A percentile compares a stretch with the other conserved stretches of the same genome.
Evolutionary conservation across 306 rosid genomes (phyloP).

Genomic region (Cicer pinnatifidum): DNA sequence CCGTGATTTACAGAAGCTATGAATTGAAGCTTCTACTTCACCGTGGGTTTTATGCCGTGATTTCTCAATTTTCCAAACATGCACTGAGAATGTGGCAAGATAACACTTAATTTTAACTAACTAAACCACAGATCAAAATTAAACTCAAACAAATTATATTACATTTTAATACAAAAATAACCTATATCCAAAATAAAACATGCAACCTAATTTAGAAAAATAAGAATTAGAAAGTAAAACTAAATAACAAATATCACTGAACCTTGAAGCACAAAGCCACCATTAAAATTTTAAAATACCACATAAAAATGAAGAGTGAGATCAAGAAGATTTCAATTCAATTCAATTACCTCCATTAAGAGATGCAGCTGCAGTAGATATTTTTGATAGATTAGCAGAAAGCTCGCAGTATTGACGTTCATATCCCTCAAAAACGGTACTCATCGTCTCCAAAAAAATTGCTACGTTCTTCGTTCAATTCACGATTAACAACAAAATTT

Average conservation of each 20-base stretch:
- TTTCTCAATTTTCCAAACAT: too few relatives aligned
- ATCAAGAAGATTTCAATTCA: neutral
- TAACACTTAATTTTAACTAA: neutral
- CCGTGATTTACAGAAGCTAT: too few relatives aligned
- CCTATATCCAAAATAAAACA: neutral
- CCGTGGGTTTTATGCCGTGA: too few relatives aligned
- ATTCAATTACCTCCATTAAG: slow-evolving; percentile 63
- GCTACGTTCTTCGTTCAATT: too few relatives aligned
- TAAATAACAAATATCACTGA: neutral
- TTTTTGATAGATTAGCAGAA: slow-evolving; percentile 68
- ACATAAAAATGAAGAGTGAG: neutral
- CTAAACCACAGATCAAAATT: neutral
- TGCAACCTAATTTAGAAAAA: neutral
- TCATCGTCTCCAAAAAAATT: slow-evolving; percentile 48
- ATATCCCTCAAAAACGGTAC: slow-evolving; percentile 66
- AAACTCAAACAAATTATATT: neutral
- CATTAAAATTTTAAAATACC: neutral
- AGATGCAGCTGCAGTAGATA: slow-evolving; percentile 58
- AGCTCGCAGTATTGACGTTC: slow-evolving; percentile 77
- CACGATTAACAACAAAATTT: neutral
- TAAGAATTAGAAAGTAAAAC: neutral
- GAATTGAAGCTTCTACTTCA: too few relatives aligned
- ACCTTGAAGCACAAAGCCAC: neutral
- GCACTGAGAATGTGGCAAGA: neutral
- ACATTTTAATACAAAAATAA: slow-evolving; percentile 11